phyloP scores from a whole-genome alignment of 2,329 filamentous ascomycete species.

The Sclerotinia borealis region DNA sequence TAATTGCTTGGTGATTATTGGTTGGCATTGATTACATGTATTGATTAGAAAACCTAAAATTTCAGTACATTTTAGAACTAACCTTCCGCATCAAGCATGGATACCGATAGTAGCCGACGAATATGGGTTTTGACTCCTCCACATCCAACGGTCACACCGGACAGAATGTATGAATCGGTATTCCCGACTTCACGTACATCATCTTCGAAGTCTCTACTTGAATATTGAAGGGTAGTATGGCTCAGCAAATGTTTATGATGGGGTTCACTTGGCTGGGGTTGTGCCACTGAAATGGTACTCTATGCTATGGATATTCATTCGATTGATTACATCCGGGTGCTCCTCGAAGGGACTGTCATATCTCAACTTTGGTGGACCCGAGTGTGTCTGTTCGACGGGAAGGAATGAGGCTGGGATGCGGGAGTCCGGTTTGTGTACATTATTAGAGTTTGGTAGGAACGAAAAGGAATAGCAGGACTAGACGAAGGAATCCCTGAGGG shows the following conservation, averaged over 20 bases:
- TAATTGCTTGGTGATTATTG: background rate
- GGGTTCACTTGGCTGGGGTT: background rate
- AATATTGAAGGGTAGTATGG: background rate
- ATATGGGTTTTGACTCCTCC: background rate
- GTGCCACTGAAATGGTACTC: background rate
- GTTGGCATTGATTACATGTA: background rate
- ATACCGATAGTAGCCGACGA: background rate
- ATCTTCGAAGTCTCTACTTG: background rate
- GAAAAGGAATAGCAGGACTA: background rate
- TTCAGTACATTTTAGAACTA: no score
- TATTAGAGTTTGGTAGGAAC: background rate
- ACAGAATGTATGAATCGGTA: background rate
- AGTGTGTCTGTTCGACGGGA: background rate
- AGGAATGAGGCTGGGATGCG: slow-evolving; percentile 1
- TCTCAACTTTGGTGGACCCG: slow-evolving; percentile 5
- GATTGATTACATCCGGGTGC: slow-evolving; percentile 1
- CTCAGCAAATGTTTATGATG: background rate
- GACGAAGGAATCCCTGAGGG: background rate
- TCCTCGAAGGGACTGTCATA: background rate
- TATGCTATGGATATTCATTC: background rate
- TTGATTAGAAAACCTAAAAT: no score
- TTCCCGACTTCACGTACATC: background rate
- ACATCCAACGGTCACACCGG: slow-evolving; percentile 1
- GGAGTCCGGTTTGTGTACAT: background rate
- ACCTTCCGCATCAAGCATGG: background rate